phyloP scores from a whole-genome alignment of 176 grass and related monocot species.

The Puccinellia tenuiflora region DNA sequence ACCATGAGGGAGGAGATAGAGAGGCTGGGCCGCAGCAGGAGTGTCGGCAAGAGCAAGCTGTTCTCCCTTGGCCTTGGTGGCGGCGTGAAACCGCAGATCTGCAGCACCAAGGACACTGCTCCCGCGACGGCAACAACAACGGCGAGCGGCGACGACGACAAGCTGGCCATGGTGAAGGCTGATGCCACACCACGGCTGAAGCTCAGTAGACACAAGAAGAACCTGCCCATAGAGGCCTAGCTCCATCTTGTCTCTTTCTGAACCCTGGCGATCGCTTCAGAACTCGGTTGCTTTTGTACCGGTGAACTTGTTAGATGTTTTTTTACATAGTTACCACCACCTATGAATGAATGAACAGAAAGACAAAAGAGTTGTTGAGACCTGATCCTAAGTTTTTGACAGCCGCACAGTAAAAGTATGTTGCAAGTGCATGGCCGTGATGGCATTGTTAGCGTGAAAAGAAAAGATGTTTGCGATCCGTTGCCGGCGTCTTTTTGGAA shows the following conservation, averaged over 20 bases:
- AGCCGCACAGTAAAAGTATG: constrained; percentile 6
- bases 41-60: constrained; percentile 23
- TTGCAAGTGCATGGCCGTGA: background rate
- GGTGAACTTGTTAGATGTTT: background rate
- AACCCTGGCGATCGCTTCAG: background rate
- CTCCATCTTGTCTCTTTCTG: background rate
- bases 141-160: background rate
- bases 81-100: constrained; percentile 38
- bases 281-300: background rate
- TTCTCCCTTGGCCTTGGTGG: background rate
- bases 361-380: background rate
- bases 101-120: constrained; percentile 29
- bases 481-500: no score
- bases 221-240: constrained; percentile 24
- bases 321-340: constrained; percentile 3
- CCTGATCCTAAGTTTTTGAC: constrained; percentile 9
- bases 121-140: background rate
- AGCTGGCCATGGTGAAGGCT: constrained; percentile 14
- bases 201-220: constrained; percentile 40
- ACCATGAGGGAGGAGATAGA: constrained; percentile 59
- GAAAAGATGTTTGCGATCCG: no score
- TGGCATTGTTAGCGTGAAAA: background rate
- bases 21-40: constrained; percentile 36
- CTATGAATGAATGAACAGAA: background rate
- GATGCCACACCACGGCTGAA: constrained; percentile 30